These are phyloP conservation scores for Trametes gibbosa DNA, from an alignment of 768 basidiomycete genomes.

Conservation along the genomic window DNA sequence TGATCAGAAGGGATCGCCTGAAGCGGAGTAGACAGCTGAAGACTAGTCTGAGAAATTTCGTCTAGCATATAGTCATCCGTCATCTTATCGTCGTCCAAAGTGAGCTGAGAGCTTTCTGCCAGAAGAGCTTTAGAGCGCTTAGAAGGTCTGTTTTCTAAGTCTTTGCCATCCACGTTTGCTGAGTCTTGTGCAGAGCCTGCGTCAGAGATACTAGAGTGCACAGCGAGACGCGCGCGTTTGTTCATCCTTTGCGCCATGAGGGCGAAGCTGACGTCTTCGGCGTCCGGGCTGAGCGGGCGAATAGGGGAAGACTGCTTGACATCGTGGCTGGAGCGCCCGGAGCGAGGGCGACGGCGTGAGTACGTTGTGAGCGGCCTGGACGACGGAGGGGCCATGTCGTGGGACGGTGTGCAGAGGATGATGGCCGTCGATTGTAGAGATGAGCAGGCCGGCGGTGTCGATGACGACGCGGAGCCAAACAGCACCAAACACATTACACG, in stretches of 20 bases:
- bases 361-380: constrained; percentile 24
- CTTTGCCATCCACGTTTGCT: background rate
- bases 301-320: constrained; percentile 28
- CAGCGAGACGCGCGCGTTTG: constrained; percentile 44
- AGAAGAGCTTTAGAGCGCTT: constrained; percentile 34
- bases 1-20: constrained; percentile 18
- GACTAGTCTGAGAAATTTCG: background rate
- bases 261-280: constrained; percentile 34
- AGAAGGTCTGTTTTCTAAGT: constrained; percentile 24
- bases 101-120: background rate
- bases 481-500: constrained; percentile 19
- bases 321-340: background rate
- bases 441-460: constrained; percentile 13
- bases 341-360: constrained; percentile 18
- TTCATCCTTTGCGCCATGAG: constrained; percentile 47
- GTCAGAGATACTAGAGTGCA: background rate
- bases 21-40: constrained; percentile 11
- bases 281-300: constrained; percentile 21
- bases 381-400: constrained; percentile 7
- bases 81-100: background rate
- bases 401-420: background rate
- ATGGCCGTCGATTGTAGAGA: constrained; percentile 14
- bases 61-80: constrained; percentile 16
- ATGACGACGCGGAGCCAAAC: constrained; percentile 21
- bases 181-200: background rate